Base-by-base conservation (phyloP, 2,329 filamentous ascomycete species). In the Ophiostoma fasciatum region DNA sequence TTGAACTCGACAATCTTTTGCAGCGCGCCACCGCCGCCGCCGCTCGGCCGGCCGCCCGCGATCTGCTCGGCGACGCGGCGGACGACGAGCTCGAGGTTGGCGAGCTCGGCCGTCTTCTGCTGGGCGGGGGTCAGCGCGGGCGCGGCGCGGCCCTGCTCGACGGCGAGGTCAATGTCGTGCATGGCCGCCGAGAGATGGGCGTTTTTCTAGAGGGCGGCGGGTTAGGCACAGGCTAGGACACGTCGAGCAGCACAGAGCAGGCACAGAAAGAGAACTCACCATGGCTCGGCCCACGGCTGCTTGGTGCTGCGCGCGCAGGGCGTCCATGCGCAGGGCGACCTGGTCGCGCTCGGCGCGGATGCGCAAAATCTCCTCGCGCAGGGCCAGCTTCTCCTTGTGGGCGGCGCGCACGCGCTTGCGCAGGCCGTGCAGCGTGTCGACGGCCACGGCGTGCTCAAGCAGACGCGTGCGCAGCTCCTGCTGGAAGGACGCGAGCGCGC, bases 1-100 rank as follows among this genome's bases (percentile, higher is more conserved):
- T 78, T 79, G 47, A 78, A 78, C 32, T 71, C 65, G 41, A 57
- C 64, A 37, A 78, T 63, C 48, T 72, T 66, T 40, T 59, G 62
- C 43, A 78, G 55, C 5, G 66, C 54, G 3, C 53, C 51, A 17
- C 70, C 70, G 1, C 60, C 57, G 8, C 59, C 56, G 35, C 64
- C 30, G 2, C 59, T 58, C 8, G 59, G 57, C 35, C 64, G 61
- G 15, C 54, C 53, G 27, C 58, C 63, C 46, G 66, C 69, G 2
- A 66, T 66, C 47, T 73, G 62, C 26, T 66, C 62, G 1, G 67
- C 59, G 5, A 78, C 56, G 19, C 61, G 60, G n/a, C 66, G 64
- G 22, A 77, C 58, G 8, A 67, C 50, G 23, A 77, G 52, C 47
- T 77, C 72, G 1, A 74, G 59, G 28, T 74, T 75, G 25, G 61